phyloP scores from a whole-genome alignment of 1,284 basidiomycete genomes.

The Puccinia novopanici region DNA sequence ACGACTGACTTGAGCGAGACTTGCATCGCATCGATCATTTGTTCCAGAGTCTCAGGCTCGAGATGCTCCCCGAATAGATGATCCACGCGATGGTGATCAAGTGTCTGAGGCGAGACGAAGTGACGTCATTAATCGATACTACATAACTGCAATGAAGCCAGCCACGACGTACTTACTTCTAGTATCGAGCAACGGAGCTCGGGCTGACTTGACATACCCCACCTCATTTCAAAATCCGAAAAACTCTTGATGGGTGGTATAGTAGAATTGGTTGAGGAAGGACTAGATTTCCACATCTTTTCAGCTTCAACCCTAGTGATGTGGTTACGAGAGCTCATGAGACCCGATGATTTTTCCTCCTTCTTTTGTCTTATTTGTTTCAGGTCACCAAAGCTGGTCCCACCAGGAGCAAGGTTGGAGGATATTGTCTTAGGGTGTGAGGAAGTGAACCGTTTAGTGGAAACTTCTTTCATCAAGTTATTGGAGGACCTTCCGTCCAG shows the following conservation, averaged over 20 bases:
- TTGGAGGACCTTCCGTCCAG: neutral
- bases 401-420: neutral
- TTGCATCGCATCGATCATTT: conserved; percentile 27
- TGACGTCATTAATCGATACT: neutral
- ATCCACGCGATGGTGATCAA: neutral
- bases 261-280: neutral
- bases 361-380: conserved; percentile 26
- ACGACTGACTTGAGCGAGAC: neutral
- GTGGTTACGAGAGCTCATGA: neutral
- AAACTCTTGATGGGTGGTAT: conserved; percentile 8
- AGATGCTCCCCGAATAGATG: conserved; percentile 32
- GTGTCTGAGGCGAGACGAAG: conserved; percentile 5
- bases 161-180: conserved; percentile 8
- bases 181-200: conserved; percentile 17
- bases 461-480: conserved; percentile 19
- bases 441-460: conserved; percentile 11
- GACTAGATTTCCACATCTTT: neutral
- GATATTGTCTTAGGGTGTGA: too few species aligned
- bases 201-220: conserved; percentile 12
- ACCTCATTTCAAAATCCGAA: conserved; percentile 30
- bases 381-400: conserved; percentile 10
- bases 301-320: neutral
- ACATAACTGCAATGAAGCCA: too few species aligned
- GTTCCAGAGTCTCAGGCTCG: conserved; percentile 22
- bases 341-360: conserved; percentile 8